These are phyloP conservation scores for Neurospora tetrasperma DNA, from an alignment of 495 filamentous ascomycete genomes.

Conservation along the genomic window DNA sequence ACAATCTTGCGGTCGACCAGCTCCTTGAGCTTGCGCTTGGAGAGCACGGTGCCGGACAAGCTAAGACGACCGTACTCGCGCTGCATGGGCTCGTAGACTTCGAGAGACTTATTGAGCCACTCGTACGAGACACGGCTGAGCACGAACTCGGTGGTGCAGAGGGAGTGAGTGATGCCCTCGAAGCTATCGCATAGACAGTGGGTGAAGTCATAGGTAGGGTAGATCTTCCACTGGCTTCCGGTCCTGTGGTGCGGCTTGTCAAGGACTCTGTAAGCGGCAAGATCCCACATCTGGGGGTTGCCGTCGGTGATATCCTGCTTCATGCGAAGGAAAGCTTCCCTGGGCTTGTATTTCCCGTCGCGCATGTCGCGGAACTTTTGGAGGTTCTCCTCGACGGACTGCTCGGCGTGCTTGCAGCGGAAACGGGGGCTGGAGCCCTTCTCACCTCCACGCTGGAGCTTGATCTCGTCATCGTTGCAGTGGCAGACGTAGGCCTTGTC, in stretches of 20 bases:
- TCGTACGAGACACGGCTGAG: conserved; percentile 71
- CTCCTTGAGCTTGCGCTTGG: conserved; percentile 71
- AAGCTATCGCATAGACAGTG: conserved; percentile 85
- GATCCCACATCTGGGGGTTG: conserved; percentile 66
- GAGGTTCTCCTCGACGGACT: conserved; percentile 65
- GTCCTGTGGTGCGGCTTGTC: conserved; percentile 64
- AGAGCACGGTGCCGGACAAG: conserved; percentile 69
- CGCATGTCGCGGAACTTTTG: conserved; percentile 80
- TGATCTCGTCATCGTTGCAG: conserved; percentile 55
- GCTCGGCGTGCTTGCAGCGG: conserved; percentile 67
- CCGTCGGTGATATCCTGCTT: conserved; percentile 58
- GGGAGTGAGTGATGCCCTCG: conserved; percentile 77
- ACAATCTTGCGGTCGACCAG: conserved; percentile 65
- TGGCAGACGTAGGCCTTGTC: conserved; percentile 65
- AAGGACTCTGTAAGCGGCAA: conserved; percentile 70
- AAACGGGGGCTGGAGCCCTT: conserved; percentile 58
- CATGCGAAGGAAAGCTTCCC: conserved; percentile 85
- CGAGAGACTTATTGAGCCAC: conserved; percentile 67
- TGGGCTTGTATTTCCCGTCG: conserved; percentile 81
- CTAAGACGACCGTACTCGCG: conserved; percentile 68
- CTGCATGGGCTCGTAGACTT: conserved; percentile 79
- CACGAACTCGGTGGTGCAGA: conserved; percentile 83
- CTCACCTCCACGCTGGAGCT: conserved; percentile 71
- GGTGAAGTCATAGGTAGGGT: conserved; percentile 87
- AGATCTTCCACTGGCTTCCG: conserved; percentile 67